Evolutionary conservation across 2,329 filamentous ascomycete genomes (phyloP).

Genomic region (Fusarium musae): DNA sequence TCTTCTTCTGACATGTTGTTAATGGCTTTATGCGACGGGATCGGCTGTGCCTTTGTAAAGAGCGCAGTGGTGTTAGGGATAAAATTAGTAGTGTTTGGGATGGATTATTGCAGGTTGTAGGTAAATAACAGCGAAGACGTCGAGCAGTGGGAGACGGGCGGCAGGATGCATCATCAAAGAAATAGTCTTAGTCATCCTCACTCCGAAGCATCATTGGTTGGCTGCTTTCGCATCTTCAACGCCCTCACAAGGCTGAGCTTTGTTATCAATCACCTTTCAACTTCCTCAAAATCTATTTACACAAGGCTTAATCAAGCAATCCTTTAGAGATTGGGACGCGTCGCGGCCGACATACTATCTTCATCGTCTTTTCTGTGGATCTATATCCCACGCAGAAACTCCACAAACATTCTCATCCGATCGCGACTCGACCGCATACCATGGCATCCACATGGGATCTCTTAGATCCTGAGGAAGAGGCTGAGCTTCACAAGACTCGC

Average conservation of each 20-base stretch:
- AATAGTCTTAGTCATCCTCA: conserved; percentile 38
- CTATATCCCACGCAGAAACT: not conserved
- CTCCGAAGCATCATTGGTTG: conserved; percentile 32
- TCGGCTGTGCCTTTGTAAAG: not conserved
- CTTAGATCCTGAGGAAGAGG: conserved; percentile 79
- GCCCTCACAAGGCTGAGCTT: conserved; percentile 39
- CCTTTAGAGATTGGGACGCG: not conserved
- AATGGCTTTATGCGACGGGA: not conserved
- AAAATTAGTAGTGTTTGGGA: conserved; percentile 1
- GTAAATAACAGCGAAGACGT: not conserved
- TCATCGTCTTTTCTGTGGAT: not conserved
- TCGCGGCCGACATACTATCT: not conserved
- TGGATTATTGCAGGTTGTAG: not conserved
- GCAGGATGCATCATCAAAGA: conserved; percentile 34
- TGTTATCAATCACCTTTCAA: conserved; percentile 9
- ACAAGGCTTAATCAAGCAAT: not conserved
- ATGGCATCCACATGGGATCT: conserved; percentile 67
- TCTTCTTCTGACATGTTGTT: conserved; percentile 60
- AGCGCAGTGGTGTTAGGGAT: not conserved
- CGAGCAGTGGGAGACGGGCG: conserved; percentile 2
- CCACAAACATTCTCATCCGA: not conserved
- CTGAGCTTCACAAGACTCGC: conserved; percentile 86
- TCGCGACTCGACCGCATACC: conserved; percentile 1
- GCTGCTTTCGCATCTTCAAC: conserved; percentile 3
- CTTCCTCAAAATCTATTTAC: not conserved